Evolutionary conservation across 768 basidiomycete genomes (phyloP), one percentile per base, ranked within the genome.

Genomic region (Auriscalpium microsporum): DNA sequence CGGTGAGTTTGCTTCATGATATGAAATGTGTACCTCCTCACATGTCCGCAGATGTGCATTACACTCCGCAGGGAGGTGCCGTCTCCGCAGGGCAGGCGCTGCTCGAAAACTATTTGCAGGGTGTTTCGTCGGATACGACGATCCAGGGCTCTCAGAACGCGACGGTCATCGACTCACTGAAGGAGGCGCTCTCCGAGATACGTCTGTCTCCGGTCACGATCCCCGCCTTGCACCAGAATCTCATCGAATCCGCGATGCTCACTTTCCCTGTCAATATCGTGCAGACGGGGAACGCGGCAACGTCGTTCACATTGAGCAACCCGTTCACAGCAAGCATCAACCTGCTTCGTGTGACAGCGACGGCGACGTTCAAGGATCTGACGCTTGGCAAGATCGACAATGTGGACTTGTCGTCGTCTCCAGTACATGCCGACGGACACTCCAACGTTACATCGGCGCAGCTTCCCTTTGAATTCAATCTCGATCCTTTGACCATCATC

Each of bases 311-410:
- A 0, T 72, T 89, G 33, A 69, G 73, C 17, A 86, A 89, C 62
- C 85, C 85, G 0, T 89, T 89, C 69, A 86, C 84, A 0, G 84
- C 86, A 16, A 79, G 79, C 63, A 79, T 89, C 65, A 84, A 82
- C 64, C 67, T 89, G 14, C 64, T 84, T n/a, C 65, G 71, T 46
- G 67, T 88, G 16, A 69, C 68, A 2, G 78, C 84, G 1, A 76
- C 68, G 6, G 86, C 79, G 0, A 77, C 73, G 0, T 85, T 76
- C 71, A 74, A 78, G 19, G 75, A 73, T 47, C 63, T 87, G 44
- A 74, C 74, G 1, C 65, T 89, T 10, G 85, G 86, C 3, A 73
- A 63, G n/a, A 82, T 87, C 55, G 72, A 82, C 38, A 72, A 75
- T 42, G 72, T 77, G 9, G 82, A 85, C 60, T 55, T 74, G 17